Conservation (phyloP, 805 yeast genomes). For the Scheffersomyces coipomensis region DNA sequence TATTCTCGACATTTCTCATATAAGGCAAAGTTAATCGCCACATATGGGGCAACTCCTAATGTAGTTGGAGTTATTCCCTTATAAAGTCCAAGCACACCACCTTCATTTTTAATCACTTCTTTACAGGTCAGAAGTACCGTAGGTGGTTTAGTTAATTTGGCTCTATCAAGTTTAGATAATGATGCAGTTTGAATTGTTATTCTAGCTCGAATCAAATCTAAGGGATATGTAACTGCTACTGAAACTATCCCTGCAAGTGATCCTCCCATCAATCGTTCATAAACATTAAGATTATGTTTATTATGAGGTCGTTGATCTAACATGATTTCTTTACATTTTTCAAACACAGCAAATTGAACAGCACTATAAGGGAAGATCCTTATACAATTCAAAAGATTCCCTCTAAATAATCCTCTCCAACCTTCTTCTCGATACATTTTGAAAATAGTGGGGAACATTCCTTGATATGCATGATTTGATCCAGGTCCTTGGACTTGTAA, state of each 20-base stretch:
- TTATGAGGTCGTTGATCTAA: slow-evolving; percentile 11
- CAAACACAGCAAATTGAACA: slow-evolving; percentile 87
- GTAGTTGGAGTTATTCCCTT: slow-evolving; percentile 90
- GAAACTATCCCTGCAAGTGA: slow-evolving; percentile 78
- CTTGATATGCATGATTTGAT: slow-evolving; percentile 52
- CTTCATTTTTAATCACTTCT: slow-evolving; percentile 70
- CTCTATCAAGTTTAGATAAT: slow-evolving; percentile 45
- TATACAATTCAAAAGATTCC: slow-evolving; percentile 86
- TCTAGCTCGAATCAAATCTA: slow-evolving; percentile 88
- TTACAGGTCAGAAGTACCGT: slow-evolving; percentile 61
- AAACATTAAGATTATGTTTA: slow-evolving; percentile 40
- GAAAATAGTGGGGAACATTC: slow-evolving; percentile 69
- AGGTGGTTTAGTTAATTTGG: slow-evolving; percentile 57
- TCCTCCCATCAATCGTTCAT: slow-evolving; percentile 72
- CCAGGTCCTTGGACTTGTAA: slow-evolving; percentile 81
- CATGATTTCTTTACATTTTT: slow-evolving; percentile 49
- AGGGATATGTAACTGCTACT: slow-evolving; percentile 83
- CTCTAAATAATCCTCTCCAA: slow-evolving; percentile 83
- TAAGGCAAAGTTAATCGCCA: slow-evolving; percentile 86
- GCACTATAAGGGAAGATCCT: slow-evolving; percentile 93
- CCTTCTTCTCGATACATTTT: slow-evolving; percentile 91
- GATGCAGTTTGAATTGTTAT: slow-evolving; percentile 85
- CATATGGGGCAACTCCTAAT: slow-evolving; percentile 94
- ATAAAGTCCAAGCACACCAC: slow-evolving; percentile 76
- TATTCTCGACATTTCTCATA: slow-evolving; percentile 77